These are phyloP conservation scores for Pseudozyma tsukubaensis DNA, from an alignment of 1,284 basidiomycete species.

Conservation along the genomic window DNA sequence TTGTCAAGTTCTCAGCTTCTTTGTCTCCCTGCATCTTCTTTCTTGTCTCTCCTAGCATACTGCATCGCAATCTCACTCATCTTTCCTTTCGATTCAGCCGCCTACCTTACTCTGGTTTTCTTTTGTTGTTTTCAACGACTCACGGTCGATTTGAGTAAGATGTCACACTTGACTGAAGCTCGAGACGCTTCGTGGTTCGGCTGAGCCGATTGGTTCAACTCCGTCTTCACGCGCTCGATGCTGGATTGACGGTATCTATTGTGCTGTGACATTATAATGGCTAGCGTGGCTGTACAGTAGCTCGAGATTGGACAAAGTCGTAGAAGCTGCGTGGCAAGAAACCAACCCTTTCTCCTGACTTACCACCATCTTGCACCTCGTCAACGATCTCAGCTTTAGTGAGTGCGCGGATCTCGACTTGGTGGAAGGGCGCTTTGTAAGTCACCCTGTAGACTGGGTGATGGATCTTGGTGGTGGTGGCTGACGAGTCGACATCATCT, in stretches of 20 bases:
- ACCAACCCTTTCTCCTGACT: slow-evolving; percentile 39
- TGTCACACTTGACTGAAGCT: too few species aligned
- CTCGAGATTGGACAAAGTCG: slow-evolving; percentile 39
- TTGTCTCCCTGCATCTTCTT: neutral
- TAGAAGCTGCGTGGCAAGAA: slow-evolving; percentile 52
- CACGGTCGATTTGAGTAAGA: too few species aligned
- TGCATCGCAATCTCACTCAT: slow-evolving; percentile 3
- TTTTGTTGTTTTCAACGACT: slow-evolving; percentile 1
- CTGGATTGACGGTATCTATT: neutral
- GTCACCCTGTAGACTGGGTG: slow-evolving; percentile 57
- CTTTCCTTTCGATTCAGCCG: neutral
- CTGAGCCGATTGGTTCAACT: too few species aligned
- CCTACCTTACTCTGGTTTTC: neutral
- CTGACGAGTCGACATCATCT: neutral
- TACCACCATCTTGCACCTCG: slow-evolving; percentile 42
- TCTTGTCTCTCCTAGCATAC: neutral
- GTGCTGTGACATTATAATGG: slow-evolving; percentile 1
- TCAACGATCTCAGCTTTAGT: slow-evolving; percentile 16
- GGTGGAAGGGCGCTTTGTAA: slow-evolving; percentile 51
- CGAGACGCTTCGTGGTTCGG: too few species aligned
- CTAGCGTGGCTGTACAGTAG: neutral
- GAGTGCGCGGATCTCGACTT: slow-evolving; percentile 26
- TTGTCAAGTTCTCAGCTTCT: neutral
- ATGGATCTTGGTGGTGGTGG: neutral
- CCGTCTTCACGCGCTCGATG: too few species aligned